phyloP scores from a whole-genome alignment of 2,329 filamentous ascomycete species.

The Cladosporium sp. region DNA sequence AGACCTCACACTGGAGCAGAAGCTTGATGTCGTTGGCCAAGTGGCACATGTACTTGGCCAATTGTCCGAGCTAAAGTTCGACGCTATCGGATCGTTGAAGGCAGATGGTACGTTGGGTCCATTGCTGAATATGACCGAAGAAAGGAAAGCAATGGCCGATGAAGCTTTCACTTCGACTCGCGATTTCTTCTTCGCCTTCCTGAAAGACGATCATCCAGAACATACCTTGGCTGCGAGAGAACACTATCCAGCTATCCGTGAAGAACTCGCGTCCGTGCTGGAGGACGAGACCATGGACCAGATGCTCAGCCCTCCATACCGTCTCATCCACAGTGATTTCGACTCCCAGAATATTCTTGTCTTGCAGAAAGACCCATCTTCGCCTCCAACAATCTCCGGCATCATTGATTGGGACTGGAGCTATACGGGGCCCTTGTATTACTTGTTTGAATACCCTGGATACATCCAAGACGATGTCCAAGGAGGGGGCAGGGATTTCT shows the following conservation, averaged over 20 bases:
- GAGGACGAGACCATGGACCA: neutral
- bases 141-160: neutral
- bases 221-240: neutral
- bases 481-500: neutral
- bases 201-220: neutral
- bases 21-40: constrained; percentile 3
- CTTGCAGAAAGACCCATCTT: neutral
- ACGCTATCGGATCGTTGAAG: constrained; percentile 12
- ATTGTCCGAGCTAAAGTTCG: constrained; percentile 7
- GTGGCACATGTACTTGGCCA: neutral
- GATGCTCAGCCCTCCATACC: constrained; percentile 10
- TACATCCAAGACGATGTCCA: constrained; percentile 16
- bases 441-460: constrained; percentile 14
- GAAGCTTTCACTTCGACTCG: neutral
- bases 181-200: neutral
- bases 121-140: neutral
- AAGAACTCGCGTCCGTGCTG: neutral
- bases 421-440: constrained; percentile 13
- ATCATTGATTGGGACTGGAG: constrained; percentile 21
- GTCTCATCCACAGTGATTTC: constrained; percentile 16
- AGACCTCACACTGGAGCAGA: constrained; percentile 8
- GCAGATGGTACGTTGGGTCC: constrained; percentile 11
- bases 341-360: constrained; percentile 15
- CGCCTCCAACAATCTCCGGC: constrained; percentile 1
- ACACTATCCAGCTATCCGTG: neutral